Conservation (phyloP, 345 rosid genomes). For the Pistacia atlantica region DNA sequence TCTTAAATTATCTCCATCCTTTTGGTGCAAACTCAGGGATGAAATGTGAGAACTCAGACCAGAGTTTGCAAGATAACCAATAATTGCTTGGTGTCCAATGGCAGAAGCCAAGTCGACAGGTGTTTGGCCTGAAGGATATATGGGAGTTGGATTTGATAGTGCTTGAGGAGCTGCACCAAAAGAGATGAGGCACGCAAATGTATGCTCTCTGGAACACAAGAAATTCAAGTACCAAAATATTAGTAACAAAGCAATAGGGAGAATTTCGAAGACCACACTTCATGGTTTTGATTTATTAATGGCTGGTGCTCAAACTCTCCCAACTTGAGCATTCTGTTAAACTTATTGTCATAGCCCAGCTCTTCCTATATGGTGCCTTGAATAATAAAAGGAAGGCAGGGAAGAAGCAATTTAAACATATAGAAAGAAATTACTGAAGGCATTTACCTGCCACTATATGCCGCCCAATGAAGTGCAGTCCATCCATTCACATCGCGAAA, state of each 20-base stretch:
- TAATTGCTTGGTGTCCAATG: too few species aligned
- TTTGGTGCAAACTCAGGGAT: too few species aligned
- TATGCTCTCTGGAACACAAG: constrained; percentile 55
- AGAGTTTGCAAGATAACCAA: too few species aligned
- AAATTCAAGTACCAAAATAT: constrained; percentile 12
- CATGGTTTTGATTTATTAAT: too few species aligned
- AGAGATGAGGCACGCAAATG: constrained; percentile 69
- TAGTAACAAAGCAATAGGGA: not conserved
- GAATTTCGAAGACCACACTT: too few species aligned
- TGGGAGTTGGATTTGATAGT: constrained; percentile 72
- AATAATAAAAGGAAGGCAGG: not conserved
- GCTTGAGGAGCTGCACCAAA: constrained; percentile 78
- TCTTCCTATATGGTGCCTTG: too few species aligned
- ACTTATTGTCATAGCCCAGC: not conserved
- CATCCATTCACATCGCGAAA: constrained; percentile 89
- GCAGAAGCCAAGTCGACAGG: constrained; percentile 38
- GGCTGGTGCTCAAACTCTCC: too few species aligned
- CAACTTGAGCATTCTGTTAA: not conserved
- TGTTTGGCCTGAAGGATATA: constrained; percentile 59
- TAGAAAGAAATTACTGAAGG: constrained; percentile 10
- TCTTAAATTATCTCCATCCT: too few species aligned
- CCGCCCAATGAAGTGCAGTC: constrained; percentile 99
- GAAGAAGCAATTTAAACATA: not conserved
- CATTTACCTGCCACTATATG: constrained; percentile 76
- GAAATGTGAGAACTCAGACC: too few species aligned